Conservation (phyloP, 2,329 filamentous ascomycete species). For the Alternaria arbusti region DNA sequence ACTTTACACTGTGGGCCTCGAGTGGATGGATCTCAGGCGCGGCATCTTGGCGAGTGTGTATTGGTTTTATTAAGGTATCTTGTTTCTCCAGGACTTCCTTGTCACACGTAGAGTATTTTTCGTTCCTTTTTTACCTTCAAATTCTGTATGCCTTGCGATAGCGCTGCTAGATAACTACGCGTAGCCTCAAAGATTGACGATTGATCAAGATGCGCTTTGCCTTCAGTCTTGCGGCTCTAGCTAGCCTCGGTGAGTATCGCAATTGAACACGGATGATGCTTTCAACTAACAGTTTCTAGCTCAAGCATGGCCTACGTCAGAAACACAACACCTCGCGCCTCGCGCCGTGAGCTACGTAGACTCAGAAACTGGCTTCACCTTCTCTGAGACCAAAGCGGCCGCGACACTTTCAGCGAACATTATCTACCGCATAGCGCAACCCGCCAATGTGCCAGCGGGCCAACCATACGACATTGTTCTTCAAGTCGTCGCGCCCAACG, state of each 20-base stretch:
- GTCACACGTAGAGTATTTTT: constrained; percentile 10
- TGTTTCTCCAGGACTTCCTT: constrained; percentile 18
- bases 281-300: constrained; percentile 11
- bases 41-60: constrained; percentile 33
- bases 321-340: constrained; percentile 2
- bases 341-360: constrained; percentile 29
- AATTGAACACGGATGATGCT: not conserved
- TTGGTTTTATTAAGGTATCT: constrained; percentile 31
- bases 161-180: not conserved
- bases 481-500: constrained; percentile 35
- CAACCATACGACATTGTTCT: constrained; percentile 36
- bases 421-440: constrained; percentile 38
- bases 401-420: constrained; percentile 35
- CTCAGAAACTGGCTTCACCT: constrained; percentile 42
- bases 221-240: constrained; percentile 24
- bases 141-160: not conserved
- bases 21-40: constrained; percentile 23
- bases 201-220: constrained; percentile 29
- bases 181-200: not conserved
- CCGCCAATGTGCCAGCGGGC: constrained; percentile 23
- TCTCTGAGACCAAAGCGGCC: constrained; percentile 40
- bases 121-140: too few relatives aligned
- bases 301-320: constrained; percentile 21
- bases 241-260: constrained; percentile 24
- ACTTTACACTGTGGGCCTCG: constrained; percentile 27